Conservation (phyloP, 2,329 filamentous ascomycete species). For the Drechslerella dactyloides region DNA sequence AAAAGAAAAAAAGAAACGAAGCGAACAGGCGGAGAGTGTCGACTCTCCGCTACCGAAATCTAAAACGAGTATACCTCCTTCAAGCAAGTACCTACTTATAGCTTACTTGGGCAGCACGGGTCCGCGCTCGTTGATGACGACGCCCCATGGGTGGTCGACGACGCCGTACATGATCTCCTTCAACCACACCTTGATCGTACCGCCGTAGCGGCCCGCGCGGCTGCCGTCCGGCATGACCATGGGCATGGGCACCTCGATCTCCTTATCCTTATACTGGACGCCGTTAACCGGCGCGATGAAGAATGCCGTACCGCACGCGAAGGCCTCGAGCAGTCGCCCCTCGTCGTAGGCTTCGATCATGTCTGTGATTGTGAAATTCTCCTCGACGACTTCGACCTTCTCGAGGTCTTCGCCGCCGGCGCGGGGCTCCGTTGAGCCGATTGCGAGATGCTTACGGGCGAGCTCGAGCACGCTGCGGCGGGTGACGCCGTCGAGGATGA, state of each 20-base stretch:
- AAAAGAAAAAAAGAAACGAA: too few relatives aligned
- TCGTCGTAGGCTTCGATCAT: constrained; percentile 74
- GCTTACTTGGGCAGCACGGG: background rate
- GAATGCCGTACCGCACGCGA: constrained; percentile 85
- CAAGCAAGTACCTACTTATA: too few relatives aligned
- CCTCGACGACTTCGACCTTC: constrained; percentile 76
- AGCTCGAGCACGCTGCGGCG: constrained; percentile 78
- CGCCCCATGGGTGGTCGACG: constrained; percentile 72
- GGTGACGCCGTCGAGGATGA: constrained; percentile 91
- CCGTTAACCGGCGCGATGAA: constrained; percentile 73
- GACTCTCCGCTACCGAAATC: too few relatives aligned
- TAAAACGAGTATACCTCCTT: too few relatives aligned
- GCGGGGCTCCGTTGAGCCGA: constrained; percentile 57
- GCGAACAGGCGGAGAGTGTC: too few relatives aligned
- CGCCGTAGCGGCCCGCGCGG: constrained; percentile 63
- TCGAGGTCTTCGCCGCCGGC: constrained; percentile 56
- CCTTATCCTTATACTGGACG: constrained; percentile 71
- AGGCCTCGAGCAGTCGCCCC: constrained; percentile 80
- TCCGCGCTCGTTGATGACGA: constrained; percentile 67
- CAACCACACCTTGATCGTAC: constrained; percentile 70
- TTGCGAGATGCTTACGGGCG: constrained; percentile 67
- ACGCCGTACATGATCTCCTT: constrained; percentile 77
- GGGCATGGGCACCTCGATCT: constrained; percentile 68
- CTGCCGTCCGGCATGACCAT: constrained; percentile 62
- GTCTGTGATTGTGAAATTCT: constrained; percentile 81